A percentile compares a stretch with the other conserved stretches of the same genome.
Evolutionary conservation across 2,329 filamentous ascomycete genomes (phyloP).

Genomic region (Periconia sp.): DNA sequence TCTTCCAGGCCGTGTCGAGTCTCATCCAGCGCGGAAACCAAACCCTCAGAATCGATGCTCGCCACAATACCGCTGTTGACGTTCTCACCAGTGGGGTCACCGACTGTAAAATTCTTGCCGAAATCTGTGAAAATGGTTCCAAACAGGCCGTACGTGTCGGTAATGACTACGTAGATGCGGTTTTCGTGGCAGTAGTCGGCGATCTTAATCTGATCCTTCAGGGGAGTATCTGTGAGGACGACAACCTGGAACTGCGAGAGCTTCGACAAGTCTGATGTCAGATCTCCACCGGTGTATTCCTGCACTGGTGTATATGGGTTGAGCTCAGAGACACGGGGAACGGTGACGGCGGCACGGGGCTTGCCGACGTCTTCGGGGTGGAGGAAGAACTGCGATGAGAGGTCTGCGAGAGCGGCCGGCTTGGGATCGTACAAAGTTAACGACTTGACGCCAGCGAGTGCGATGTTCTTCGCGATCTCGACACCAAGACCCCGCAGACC

Average conservation of each 20-base stretch:
- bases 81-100: constrained; percentile 89
- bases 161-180: constrained; percentile 85
- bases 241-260: constrained; percentile 92
- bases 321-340: constrained; percentile 87
- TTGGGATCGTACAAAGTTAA: constrained; percentile 90
- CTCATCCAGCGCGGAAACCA: constrained; percentile 93
- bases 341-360: constrained; percentile 84
- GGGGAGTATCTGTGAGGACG: constrained; percentile 82
- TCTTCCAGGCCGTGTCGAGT: constrained; percentile 94
- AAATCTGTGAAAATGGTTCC: constrained; percentile 98
- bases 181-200: constrained; percentile 94
- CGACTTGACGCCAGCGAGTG: constrained; percentile 96
- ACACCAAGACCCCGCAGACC: constrained; percentile 94
- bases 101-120: constrained; percentile 88
- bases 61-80: constrained; percentile 88
- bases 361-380: constrained; percentile 88
- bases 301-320: constrained; percentile 95
- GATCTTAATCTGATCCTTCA: constrained; percentile 81
- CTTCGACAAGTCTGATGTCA: constrained; percentile 77
- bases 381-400: constrained; percentile 98
- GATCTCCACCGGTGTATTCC: constrained; percentile 68
- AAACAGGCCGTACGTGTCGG: constrained; percentile 92
- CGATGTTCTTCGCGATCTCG: constrained; percentile 98
- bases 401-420: constrained; percentile 81
- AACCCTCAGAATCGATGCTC: constrained; percentile 83